Conservation (phyloP, 768 basidiomycete species). For the Amanita pallidorosea region DNA sequence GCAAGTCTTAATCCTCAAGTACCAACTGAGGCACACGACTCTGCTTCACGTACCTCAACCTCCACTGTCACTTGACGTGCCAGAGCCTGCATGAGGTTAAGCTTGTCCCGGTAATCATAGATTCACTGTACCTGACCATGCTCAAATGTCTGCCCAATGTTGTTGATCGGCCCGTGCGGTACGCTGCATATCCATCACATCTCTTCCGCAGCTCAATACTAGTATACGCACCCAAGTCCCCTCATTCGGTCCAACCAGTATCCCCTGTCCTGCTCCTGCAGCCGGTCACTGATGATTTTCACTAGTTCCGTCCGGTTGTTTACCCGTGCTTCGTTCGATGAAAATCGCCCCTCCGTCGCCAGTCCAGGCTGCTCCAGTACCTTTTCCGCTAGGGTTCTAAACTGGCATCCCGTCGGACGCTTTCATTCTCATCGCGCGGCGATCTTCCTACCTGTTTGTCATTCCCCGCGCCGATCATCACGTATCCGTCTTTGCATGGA, state of each 20-base stretch:
- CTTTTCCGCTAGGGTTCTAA: constrained; percentile 51
- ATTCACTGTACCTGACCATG: constrained; percentile 52
- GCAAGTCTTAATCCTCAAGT: neutral
- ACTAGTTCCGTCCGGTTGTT: constrained; percentile 63
- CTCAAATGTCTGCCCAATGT: constrained; percentile 79
- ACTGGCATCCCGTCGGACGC: constrained; percentile 31
- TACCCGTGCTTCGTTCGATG: constrained; percentile 68
- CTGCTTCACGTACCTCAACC: constrained; percentile 47
- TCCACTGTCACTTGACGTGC: constrained; percentile 70
- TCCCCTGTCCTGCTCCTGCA: constrained; percentile 47
- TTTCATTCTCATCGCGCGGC: neutral
- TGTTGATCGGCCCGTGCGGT: constrained; percentile 88
- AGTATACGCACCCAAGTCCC: constrained; percentile 73
- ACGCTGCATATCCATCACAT: constrained; percentile 31
- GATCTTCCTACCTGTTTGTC: constrained; percentile 55
- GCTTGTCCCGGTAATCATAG: constrained; percentile 6
- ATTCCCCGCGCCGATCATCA: constrained; percentile 94
- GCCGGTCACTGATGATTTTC: constrained; percentile 48
- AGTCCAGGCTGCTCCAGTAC: constrained; percentile 57
- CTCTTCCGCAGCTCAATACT: neutral
- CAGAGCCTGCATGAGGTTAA: constrained; percentile 37
- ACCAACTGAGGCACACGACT: neutral
- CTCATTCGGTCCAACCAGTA: constrained; percentile 70
- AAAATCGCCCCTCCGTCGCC: constrained; percentile 49
- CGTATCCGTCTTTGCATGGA: constrained; percentile 73